These are phyloP conservation scores for Calonectria crousiana DNA, from an alignment of 2,329 filamentous ascomycete genomes.

Conservation along the genomic window DNA sequence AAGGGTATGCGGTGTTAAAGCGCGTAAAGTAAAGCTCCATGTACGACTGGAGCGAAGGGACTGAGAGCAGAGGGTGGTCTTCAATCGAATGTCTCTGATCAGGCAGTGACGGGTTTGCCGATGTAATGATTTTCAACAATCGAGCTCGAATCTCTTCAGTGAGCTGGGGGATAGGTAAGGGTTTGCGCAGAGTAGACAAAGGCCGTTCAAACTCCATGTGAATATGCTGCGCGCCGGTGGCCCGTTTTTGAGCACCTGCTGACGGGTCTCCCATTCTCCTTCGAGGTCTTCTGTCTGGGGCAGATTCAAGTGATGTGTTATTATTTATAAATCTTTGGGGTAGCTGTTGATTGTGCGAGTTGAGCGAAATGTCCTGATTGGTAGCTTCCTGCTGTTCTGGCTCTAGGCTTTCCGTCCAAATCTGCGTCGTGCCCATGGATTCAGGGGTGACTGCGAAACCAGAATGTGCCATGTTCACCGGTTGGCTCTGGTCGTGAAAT, in stretches of 20 bases:
- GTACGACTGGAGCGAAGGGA: constrained; percentile 65
- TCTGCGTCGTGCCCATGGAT: constrained; percentile 37
- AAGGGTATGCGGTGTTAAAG: constrained; percentile 71
- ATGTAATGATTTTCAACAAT: constrained; percentile 65
- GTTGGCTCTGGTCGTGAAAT: constrained; percentile 5
- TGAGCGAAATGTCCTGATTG: not conserved
- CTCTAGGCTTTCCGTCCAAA: constrained; percentile 27
- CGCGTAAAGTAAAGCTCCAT: constrained; percentile 70
- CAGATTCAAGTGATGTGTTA: not conserved
- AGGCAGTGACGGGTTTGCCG: constrained; percentile 60
- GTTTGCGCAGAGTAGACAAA: constrained; percentile 40
- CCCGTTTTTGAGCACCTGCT: constrained; percentile 1
- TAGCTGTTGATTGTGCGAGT: not conserved
- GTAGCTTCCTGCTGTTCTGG: constrained; percentile 6
- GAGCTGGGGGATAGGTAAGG: constrained; percentile 45
- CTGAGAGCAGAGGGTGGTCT: constrained; percentile 64
- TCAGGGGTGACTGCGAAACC: constrained; percentile 27
- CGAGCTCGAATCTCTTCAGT: constrained; percentile 48
- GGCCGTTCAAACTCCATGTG: constrained; percentile 44
- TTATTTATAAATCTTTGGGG: not conserved
- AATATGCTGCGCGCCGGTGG: not conserved
- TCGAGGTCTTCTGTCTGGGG: constrained; percentile 6
- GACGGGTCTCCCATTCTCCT: constrained; percentile 14
- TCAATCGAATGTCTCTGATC: constrained; percentile 50
- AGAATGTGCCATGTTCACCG: constrained; percentile 14